Base-by-base conservation (phyloP, 192 early-diverging fungal species). In the Gorgonomyces haynaldii region DNA sequence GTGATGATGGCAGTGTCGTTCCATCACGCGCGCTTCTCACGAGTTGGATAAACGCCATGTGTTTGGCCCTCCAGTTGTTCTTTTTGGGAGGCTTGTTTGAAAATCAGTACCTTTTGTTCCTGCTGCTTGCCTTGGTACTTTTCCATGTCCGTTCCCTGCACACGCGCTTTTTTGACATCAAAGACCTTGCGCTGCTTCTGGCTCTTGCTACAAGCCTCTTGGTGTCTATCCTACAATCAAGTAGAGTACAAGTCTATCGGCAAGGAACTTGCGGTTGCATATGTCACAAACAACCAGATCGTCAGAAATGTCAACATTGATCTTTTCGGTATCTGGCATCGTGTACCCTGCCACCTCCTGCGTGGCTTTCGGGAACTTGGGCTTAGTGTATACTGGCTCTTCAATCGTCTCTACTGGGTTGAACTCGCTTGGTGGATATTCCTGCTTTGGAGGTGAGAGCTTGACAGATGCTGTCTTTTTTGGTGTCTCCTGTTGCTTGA, bases 71-170 rank as follows among this genome's bases (percentile, higher is more conserved):
- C 70, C 70, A 73, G 48, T 69, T 66, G 19, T 32, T 37, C 39
- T 64, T 64, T 34, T 62, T 56, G 12, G 34, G 52, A 42, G 24
- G 8, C 22, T 17, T n/a, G 17, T 53, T 16, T 4, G 17, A 24
- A 31, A 22, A n/a, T 20, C 10, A 39, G 6, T 53, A 40, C 35
- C 19, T 42, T 31, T 26, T 50, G 35, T 38, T 32, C 30, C 29
- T 24, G 4, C 42, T 58, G 48, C 25, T 51, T 55, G 21, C 28
- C 9, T 1, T 27, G 59, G 49, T 70, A 74, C 25, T 71, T 61
- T 54, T 76, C 72, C 6, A 76, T 42, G 24, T 76, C 72, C 7
- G 72, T 76, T 2, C 72, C 72, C 22, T 61, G 56, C 21, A 68
- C 65, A 13, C 72, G 56, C 0, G 62, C 62, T 28, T 62, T 63